These are phyloP conservation scores for Paecilomyces sp. DNA, from an alignment of 2,329 filamentous ascomycete genomes.

Conservation along the genomic window DNA sequence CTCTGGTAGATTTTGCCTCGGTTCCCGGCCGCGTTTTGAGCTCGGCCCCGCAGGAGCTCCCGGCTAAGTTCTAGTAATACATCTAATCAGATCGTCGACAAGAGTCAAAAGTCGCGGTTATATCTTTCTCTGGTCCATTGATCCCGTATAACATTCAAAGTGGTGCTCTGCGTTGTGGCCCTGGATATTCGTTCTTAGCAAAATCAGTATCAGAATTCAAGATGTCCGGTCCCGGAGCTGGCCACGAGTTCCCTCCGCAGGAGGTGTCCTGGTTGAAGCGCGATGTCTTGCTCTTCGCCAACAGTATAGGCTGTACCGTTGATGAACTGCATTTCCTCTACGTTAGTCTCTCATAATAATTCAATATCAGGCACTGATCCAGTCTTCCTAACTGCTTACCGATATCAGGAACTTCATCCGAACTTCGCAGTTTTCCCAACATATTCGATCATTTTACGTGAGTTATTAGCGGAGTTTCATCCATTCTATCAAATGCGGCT, in stretches of 20 bases:
- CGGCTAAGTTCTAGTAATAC: background rate
- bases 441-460: conserved; percentile 73
- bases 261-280: conserved; percentile 81
- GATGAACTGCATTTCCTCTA: conserved; percentile 92
- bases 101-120: background rate
- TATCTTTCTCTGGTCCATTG: too few species aligned
- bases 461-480: conserved; percentile 18
- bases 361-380: background rate
- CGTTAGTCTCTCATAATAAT: conserved; percentile 42
- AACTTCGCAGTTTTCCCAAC: conserved; percentile 84
- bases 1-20: background rate
- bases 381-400: background rate
- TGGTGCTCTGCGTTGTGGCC: background rate
- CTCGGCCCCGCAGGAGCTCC: background rate
- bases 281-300: conserved; percentile 82
- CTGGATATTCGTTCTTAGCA: background rate
- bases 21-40: background rate
- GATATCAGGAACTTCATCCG: conserved; percentile 71
- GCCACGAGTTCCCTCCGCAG: conserved; percentile 70
- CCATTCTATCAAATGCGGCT: background rate
- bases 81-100: background rate
- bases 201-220: conserved; percentile 6
- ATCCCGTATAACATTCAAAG: background rate
- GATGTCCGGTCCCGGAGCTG: conserved; percentile 51
- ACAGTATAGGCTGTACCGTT: conserved; percentile 75